Base-by-base conservation (phyloP, 371 early-diverging fungal genomes). In the Mortierella sp. region DNA sequence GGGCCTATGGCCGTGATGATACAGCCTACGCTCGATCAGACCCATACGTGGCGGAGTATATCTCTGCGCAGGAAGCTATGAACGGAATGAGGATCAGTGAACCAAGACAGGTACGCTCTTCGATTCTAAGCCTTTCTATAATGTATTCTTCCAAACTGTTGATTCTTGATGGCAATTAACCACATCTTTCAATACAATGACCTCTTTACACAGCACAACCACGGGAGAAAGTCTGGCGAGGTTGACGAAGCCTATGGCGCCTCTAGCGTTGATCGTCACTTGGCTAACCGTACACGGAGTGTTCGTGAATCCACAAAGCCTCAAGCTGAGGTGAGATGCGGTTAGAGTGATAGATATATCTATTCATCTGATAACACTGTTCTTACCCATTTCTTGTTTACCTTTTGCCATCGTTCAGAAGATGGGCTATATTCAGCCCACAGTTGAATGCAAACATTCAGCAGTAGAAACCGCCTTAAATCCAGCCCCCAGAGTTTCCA, bases 61-160 rank as follows among this genome's bases (percentile, higher is more conserved):
- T 74, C 47, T 67, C 75, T 61, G 80, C 80, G 28, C 80, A 80
- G 24, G 80, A 80, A 19, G 80, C 80, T 19, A 80, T 80, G 75
- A 80, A 75, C 48, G 66, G 62, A 58, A 74, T 80, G 75, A 63
- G 75, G 52, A 80, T 80, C 59, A 75, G 69, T 32, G 80, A 74
- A 40, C 58, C 75, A 45, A 57, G 67, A 7, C 75, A 80, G 70
- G 75, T 80, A 71, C 53, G 58, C 55, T 55, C 11, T 24, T 10
- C 9, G 21, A 38, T 40, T 59, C 60, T 4, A 38, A 38, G 7
- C 11, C 19, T 38, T 59, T 8, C 21, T 59, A 40, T 11, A 3
- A 10, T 19, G 15, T 11, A 59, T 6, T 7, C 8, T 22, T 48
- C 47, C 9, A 10, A 55, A 55, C 11, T 4, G 52, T 3, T 4